Base-by-base conservation (phyloP, 2,329 filamentous ascomycete genomes). In the Gnomoniopsis smithogilvyi region DNA sequence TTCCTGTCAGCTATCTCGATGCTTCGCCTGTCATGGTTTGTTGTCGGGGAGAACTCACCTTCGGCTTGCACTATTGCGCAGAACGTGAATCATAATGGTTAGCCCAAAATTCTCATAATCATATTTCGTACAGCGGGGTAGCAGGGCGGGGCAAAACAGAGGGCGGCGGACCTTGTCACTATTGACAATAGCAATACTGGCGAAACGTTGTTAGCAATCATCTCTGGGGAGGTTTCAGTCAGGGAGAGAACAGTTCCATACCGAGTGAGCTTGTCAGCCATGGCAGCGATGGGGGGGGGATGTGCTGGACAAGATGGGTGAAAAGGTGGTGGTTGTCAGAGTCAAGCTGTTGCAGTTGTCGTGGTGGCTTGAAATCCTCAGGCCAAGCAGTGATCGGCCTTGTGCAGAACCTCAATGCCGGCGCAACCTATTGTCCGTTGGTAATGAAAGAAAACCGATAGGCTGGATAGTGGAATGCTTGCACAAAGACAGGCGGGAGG, bases 111-210 rank as follows among this genome's bases (percentile, higher is more conserved):
- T 46, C 56, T 60, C 53, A 43, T 50, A 30, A 43, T 50, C 43
- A 30, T 47, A 34, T 43, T 46, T 57, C 21, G 34, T 36, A 54
- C 63, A 60, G 73, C 72, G 75, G 74, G 74, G 75, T 72, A 75
- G 65, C 63, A 70, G 67, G 65, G 69, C 66, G 64, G 67, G 70
- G 21, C 10, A 19, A 15, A 22, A 21, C n/a, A 22, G 19, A 46
- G 69, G 68, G 70, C 43, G 65, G 72, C 79, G 70, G 74, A 95
- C 92, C 88, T 99, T 98, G 88, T 99, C 95, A 75, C 85, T 90
- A 78, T 94, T 98, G 82, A 99, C 91, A 80, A 99, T 99, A 71
- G 95, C 95, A 80, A 99, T 93, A 90, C 95, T 96, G 72, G 51
- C 67, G 33, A 22, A 15, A n/a, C 19, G n/a, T 22, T 51, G 51